Base-by-base conservation (phyloP, 1,284 basidiomycete genomes). In the Cryptococcus sp. region DNA sequence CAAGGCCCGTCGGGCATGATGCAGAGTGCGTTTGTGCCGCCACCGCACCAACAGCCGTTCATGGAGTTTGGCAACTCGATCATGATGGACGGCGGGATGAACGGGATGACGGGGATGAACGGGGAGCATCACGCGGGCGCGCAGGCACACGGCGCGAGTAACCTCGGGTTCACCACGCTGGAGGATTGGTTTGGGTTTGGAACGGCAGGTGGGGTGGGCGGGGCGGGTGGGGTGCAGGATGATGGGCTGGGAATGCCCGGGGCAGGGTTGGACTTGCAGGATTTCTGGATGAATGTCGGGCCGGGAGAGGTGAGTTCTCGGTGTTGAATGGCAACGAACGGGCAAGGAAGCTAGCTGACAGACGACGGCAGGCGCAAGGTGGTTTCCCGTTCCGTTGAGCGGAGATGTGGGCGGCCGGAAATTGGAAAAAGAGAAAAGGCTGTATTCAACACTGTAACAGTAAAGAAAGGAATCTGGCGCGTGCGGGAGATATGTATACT, bases 231-330 rank as follows among this genome's bases (percentile, higher is more conserved):
- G n/a, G 39, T 33, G 37, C 38, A 61, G 33, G 46, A 55, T 33
- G 57, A 53, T 23, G 52, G 46, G 8, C 20, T 46, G 21, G 56
- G 44, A 13, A 60, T 60, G 42, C 49, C 55, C 2, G 63, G 66
- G 52, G 70, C 62, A 8, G 65, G 59, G 7, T 44, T 72, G 33
- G 67, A 70, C 59, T 38, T 72, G 47, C 63, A 64, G 38, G 68
- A 72, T 50, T 70, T 72, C 48, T 72, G 67, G 67, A 65, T 67
- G 57, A 65, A 69, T 48, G 67, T 72, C n/a, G 70, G 70, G 18
- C 68, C 70, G 7, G 68, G 68, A 35, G 70, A 72, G 61, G 67
- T 68, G 54, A 60, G 65, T 62, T 4, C 6, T n/a, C 21, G 7
- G 18, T 11, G 23, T n/a, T n/a, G n/a, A n/a, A n/a, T n/a, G n/a